phyloP scores from a whole-genome alignment of 257 asterid genomes.

The Thymus mandschuricus region DNA sequence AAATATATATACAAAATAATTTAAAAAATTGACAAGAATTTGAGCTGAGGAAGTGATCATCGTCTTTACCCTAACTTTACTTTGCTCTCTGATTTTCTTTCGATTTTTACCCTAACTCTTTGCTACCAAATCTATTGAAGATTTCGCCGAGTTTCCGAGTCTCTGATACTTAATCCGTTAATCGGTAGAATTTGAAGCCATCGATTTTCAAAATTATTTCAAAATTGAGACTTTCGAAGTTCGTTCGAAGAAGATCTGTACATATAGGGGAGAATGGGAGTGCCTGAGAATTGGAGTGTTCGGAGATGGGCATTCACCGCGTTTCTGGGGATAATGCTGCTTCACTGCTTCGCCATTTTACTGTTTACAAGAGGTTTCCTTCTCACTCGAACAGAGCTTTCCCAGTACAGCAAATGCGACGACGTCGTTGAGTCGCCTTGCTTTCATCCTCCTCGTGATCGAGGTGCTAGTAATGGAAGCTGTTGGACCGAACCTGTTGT shows the following conservation, averaged over 20 bases:
- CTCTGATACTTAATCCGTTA: too few species aligned
- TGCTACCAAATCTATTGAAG: too few species aligned
- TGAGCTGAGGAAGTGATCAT: too few species aligned
- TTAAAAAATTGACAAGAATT: too few species aligned
- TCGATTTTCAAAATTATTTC: too few species aligned
- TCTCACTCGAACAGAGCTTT: slow-evolving; percentile 90
- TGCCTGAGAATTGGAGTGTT: slow-evolving; percentile 50
- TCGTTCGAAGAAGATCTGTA: neutral
- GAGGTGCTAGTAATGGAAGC: slow-evolving; percentile 35
- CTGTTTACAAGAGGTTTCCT: slow-evolving; percentile 91
- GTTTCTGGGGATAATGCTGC: slow-evolving; percentile 59
- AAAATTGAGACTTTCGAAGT: neutral
- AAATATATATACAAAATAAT: too few species aligned
- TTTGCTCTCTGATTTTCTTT: too few species aligned
- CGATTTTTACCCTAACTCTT: too few species aligned
- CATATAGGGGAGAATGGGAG: slow-evolving; percentile 9
- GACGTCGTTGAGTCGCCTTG: slow-evolving; percentile 78
- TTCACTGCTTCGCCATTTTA: slow-evolving; percentile 67
- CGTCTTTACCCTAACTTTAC: too few species aligned
- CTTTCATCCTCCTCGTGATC: slow-evolving; percentile 44
- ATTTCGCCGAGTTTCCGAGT: too few species aligned
- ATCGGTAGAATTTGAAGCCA: too few species aligned
- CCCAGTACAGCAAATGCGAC: slow-evolving; percentile 71
- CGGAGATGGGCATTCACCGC: slow-evolving; percentile 56
- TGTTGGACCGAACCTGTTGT: slow-evolving; percentile 88